A percentile compares a stretch with the other conserved stretches of the same genome.
phyloP scores from a whole-genome alignment of 495 filamentous ascomycete species.

The Neurospora sp. region DNA sequence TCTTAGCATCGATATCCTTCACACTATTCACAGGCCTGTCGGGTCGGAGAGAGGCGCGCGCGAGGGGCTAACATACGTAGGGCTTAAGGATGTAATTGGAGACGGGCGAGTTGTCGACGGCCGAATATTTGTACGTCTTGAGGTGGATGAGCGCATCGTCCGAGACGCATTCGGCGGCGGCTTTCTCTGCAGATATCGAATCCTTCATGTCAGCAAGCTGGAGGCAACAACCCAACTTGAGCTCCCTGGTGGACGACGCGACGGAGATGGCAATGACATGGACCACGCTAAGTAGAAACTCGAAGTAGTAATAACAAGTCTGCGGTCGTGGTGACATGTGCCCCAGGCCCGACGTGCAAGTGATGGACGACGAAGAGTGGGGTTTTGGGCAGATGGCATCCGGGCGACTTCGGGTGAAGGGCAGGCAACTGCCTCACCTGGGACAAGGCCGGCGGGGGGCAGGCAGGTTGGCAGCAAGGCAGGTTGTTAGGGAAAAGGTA shows the following conservation, averaged over 20 bases:
- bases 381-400: background rate
- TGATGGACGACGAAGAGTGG: background rate
- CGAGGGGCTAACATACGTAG: slow-evolving; percentile 58
- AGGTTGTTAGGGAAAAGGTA: background rate
- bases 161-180: slow-evolving; percentile 46
- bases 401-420: background rate
- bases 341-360: background rate
- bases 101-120: slow-evolving; percentile 92
- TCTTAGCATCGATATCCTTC: slow-evolving; percentile 1
- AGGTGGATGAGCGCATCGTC: slow-evolving; percentile 64
- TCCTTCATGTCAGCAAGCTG: slow-evolving; percentile 15
- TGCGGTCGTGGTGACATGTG: background rate
- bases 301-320: background rate
- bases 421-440: background rate
- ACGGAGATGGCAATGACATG: slow-evolving; percentile 3
- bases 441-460: background rate
- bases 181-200: slow-evolving; percentile 27
- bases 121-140: slow-evolving; percentile 92
- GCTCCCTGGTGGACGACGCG: slow-evolving; percentile 4
- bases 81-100: slow-evolving; percentile 88
- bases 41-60: background rate
- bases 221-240: slow-evolving; percentile 1
- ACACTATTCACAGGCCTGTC: background rate
- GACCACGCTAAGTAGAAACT: background rate
- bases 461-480: background rate